Conservation (phyloP, 306 rosid genomes). For the Trifolium subterraneum region DNA sequence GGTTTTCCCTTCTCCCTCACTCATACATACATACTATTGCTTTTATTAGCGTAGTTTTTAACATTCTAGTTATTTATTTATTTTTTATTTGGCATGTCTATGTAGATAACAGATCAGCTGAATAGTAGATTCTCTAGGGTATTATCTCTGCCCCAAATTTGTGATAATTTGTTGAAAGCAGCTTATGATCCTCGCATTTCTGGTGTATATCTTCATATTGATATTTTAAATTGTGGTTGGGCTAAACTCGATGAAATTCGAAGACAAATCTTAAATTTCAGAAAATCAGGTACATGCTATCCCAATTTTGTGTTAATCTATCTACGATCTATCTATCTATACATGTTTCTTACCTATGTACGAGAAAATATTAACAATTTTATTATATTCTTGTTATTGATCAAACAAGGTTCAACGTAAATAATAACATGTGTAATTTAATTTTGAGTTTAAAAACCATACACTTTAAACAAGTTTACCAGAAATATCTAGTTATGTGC, state of each 20-base stretch:
- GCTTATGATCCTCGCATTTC: slow-evolving; percentile 90
- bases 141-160: slow-evolving; percentile 82
- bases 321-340: no score
- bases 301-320: neutral
- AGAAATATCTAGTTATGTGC: no score
- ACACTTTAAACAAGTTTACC: no score
- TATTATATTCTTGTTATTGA: no score
- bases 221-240: slow-evolving; percentile 87
- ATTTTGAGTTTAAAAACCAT: no score
- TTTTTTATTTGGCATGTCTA: neutral
- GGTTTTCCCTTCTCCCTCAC: neutral
- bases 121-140: slow-evolving; percentile 75
- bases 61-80: neutral
- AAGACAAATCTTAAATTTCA: slow-evolving; percentile 79
- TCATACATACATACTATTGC: neutral
- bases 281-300: slow-evolving; percentile 68
- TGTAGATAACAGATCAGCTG: slow-evolving; percentile 82
- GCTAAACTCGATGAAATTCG: slow-evolving; percentile 94
- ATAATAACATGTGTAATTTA: no score
- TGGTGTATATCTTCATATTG: slow-evolving; percentile 83
- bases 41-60: neutral
- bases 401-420: no score
- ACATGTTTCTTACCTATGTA: neutral
- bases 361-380: neutral
- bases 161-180: slow-evolving; percentile 88